Evolutionary conservation across 164 flowering plant species (phyloP), one percentile per base, ranked within the genome.

Genomic region (Macadamia integrifolia): DNA sequence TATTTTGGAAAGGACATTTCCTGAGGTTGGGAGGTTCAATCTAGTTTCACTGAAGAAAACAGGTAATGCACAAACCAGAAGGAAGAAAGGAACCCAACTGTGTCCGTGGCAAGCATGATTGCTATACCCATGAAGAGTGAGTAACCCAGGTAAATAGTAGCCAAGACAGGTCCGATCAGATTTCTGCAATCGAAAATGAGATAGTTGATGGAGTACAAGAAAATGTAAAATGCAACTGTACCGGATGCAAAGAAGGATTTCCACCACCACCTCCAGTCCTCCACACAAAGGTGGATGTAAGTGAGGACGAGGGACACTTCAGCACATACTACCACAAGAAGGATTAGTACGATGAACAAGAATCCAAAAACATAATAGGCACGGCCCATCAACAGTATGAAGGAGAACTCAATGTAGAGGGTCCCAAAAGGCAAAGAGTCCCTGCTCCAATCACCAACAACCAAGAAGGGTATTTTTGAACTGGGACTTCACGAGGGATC

Each of bases 201-300:
- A 52, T 74, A 74, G 50, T 74, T 74, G 29, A 74, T 30, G 29
- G 74, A 74, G 67, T 74, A 74, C 60, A 74, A 23, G 67, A 74
- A 74, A 18, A 74, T 62, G 23, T 74, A 74, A 60, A 74, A 53
- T 9, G 74, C 66, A 62, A 74, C 77, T 13, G 74, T 70, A 9
- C 77, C 77, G 9, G 73, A 74, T 10, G 77, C 72, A 32, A 69
- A 74, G 62, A 74, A 74, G 12, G 77, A 59, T 61, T 74, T 74
- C 70, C 72, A 83, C 69, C 74, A 84, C 79, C 72, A 82, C 17
- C 50, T 61, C 77, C 77, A 74, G 61, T 74, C 77, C 64, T 74
- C 77, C 59, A 70, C 77, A 57, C 77, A 70, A 9, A 74, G 67
- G 55, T 74, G 77, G 67, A 74, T 74, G 67, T 74, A 74, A 9